Evolutionary conservation across 441 rosid genomes (phyloP), one percentile per base, ranked within the genome.

Genomic region (Erodium chrysanthum): DNA sequence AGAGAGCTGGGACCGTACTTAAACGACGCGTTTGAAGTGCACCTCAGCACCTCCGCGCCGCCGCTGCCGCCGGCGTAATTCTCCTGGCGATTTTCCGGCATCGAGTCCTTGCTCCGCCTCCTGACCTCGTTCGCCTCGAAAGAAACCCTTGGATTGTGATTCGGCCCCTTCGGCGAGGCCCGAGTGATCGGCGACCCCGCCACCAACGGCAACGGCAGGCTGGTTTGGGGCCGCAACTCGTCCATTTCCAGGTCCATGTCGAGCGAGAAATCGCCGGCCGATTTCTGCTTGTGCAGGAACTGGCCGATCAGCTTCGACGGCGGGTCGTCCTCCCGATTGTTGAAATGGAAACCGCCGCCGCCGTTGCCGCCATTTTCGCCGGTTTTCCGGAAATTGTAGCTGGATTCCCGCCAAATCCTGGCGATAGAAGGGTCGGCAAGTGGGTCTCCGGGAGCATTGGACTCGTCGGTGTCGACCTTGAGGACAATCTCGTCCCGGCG

Each of bases 301-400:
- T 86, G 87, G 60, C 81, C 85, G n/a, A 87, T 88, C 48, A 90
- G 74, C 84, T 78, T 79, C 7, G 96, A 84, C 5, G 93, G 87
- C 14, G 96, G 97, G 77, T 89, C 96, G 25, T 77, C 77, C 73
- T 56, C 37, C 14, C 35, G 70, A 4, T 15, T 56, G 78, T 52
- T 71, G 60, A 83, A 83, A 44, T 79, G 79, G 70, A 83, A 77
- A 67, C 76, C 54, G 44, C 61, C 29, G 11, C 33, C 33, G 4
- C 11, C 65, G 25, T 20, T 56, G n/a, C 22, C 69, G 6, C 3
- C n/a, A n/a, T n/a, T n/a, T n/a, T 33, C 71, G 25, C 23, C 60
- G 17, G 70, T 77, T 0, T 58, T 60, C 79, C 81, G 72, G 27
- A 82, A 86, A 66, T 76, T 86, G 56, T 79, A 74, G 71, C 90